Base-by-base conservation (phyloP, 2,329 filamentous ascomycete genomes). In the Pyrenophora tritici-repentis region DNA sequence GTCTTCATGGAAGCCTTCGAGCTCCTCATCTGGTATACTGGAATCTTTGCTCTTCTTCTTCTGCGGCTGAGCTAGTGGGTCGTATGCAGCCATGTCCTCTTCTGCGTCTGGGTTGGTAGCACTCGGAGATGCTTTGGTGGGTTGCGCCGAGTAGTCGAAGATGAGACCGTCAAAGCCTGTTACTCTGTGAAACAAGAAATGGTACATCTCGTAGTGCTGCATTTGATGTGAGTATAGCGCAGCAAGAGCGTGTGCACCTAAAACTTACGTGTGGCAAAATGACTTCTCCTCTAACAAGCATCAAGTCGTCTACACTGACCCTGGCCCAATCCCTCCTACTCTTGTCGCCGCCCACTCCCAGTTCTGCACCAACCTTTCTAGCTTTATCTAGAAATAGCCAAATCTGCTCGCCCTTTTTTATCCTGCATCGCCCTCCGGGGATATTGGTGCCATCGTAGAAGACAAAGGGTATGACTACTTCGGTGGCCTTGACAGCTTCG, bases 171-270 rank as follows among this genome's bases (percentile, higher is more conserved):
- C 85, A n/a, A 89, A 87, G 2, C 89, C 90, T 2, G 84, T 74
- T 20, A 85, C 89, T 66, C 88, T 90, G 73, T 97, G 97, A 73
- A 96, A 88, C 70, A 97, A 86, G 76, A 99, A 97, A 76, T 93
- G 94, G 73, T 97, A 94, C 71, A 99, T 91, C 60, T 97, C 93
- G 70, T 95, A 97, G 74, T 99, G 94, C 91, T 97, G 69, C 6
- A 39, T 22, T 17, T 10, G 3, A 7, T 22, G 43, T 71, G 49
- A 71, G 58, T 35, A 8, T 13, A 12, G 6, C 10, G 5, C 7
- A 10, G 17, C 4, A 4, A 20, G 1, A 39, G 32, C 32, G 29
- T 45, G 3, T 32, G 31, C 6, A 5, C 20, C 37, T 47, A 26
- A 20, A 22, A 66, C 66, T 80, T 78, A 96, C 92, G 80, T 96